Evolutionary conservation across 23 red algal genomes (phyloP).

Genomic region (Gracilaria gracilis): DNA sequence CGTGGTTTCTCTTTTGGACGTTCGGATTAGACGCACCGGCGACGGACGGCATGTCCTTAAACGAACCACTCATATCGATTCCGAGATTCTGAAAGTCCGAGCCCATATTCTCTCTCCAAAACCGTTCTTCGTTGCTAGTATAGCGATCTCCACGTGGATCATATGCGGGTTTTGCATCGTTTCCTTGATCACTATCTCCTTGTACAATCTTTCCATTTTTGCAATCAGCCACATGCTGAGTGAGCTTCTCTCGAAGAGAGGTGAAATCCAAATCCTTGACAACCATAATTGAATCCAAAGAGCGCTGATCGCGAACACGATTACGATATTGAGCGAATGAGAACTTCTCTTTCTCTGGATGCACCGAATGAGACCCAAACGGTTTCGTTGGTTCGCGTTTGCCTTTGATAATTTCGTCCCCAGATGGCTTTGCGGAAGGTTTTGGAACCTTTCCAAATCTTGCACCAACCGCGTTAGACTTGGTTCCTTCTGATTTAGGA

Average conservation of each 20-base stretch:
- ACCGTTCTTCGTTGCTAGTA: slow-evolving; percentile 76
- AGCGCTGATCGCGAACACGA: slow-evolving; percentile 53
- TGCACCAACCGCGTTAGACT: slow-evolving; percentile 19
- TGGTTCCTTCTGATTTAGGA: slow-evolving; percentile 24
- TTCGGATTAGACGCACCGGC: background rate
- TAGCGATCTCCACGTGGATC: slow-evolving; percentile 92
- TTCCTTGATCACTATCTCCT: background rate
- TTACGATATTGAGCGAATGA: slow-evolving; percentile 40
- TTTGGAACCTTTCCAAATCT: slow-evolving; percentile 22
- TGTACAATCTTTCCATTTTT: slow-evolving; percentile 53
- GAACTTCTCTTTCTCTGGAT: slow-evolving; percentile 16
- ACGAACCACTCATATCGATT: slow-evolving; percentile 87
- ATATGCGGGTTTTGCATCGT: slow-evolving; percentile 9
- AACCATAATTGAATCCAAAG: slow-evolving; percentile 59
- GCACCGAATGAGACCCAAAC: background rate
- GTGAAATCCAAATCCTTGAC: slow-evolving; percentile 65
- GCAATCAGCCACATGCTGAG: slow-evolving; percentile 36
- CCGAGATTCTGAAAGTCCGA: slow-evolving; percentile 89
- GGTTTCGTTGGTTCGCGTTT: background rate
- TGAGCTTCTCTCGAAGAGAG: slow-evolving; percentile 49
- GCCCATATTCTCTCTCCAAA: slow-evolving; percentile 89
- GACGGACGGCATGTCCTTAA: slow-evolving; percentile 49
- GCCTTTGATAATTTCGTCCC: slow-evolving; percentile 13
- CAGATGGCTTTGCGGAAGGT: background rate
- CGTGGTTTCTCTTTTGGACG: background rate